phyloP scores from a whole-genome alignment of 257 asterid species.

The Perilla frutescens region DNA sequence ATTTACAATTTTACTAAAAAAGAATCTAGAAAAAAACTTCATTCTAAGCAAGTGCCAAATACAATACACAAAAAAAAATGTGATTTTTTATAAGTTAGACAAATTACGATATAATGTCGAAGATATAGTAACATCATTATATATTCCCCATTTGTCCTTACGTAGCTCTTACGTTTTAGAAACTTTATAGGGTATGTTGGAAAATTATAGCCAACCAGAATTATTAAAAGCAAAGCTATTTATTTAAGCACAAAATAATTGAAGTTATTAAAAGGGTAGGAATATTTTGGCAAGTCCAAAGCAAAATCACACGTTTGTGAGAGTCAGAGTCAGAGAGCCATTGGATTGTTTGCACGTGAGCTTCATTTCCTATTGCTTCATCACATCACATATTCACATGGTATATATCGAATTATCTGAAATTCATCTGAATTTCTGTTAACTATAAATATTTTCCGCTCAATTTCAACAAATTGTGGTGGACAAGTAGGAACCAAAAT shows the following conservation, averaged over 20 bases:
- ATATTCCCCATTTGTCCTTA: not conserved
- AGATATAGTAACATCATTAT: not conserved
- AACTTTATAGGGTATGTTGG: not conserved
- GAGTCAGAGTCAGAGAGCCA: constrained; percentile 37
- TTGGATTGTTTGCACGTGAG: constrained; percentile 73
- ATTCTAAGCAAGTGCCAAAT: no score
- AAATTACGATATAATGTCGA: not conserved
- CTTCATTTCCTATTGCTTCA: constrained; percentile 35
- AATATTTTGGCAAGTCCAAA: constrained; percentile 40
- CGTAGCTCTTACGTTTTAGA: constrained; percentile 3
- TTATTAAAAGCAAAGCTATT: not conserved
- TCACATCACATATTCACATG: not conserved
- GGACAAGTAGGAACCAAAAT: no score
- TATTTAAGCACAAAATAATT: not conserved
- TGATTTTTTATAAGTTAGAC: no score
- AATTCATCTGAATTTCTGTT: not conserved
- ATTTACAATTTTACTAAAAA: no score
- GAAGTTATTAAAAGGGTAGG: constrained; percentile 11
- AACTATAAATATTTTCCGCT: not conserved
- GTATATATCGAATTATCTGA: not conserved
- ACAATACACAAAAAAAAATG: no score
- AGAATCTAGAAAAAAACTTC: no score
- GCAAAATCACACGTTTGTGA: constrained; percentile 45
- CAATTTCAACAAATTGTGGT: no score
- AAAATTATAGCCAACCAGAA: constrained; percentile 2